A percentile compares a stretch with the other conserved stretches of the same genome.
phyloP scores from a whole-genome alignment of 1,284 basidiomycete species.

The Termitomyces sp. region DNA sequence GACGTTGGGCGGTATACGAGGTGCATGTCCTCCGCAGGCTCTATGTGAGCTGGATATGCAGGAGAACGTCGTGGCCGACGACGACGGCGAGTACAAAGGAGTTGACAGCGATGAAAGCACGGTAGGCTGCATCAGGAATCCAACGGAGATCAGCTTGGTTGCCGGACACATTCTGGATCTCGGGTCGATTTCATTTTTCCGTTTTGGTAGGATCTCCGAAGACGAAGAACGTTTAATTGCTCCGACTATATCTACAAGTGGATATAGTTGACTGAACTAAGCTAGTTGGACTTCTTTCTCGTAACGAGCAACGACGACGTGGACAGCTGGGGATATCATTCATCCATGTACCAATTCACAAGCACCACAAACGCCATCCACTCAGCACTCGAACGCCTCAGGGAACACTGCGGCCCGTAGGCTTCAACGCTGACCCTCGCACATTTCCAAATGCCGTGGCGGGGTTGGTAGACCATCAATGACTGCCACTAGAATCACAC shows the following conservation, averaged over 20 bases:
- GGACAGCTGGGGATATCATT: no score
- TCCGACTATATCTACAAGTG: neutral
- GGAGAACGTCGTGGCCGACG: neutral
- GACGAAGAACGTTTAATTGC: conserved; percentile 1
- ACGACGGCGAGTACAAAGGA: conserved; percentile 9
- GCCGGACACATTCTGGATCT: neutral
- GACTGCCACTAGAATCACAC: neutral
- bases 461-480: neutral
- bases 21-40: conserved; percentile 11
- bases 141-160: conserved; percentile 4
- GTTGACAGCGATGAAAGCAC: conserved; percentile 8
- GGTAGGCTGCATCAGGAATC: conserved; percentile 3
- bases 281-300: neutral
- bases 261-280: neutral
- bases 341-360: neutral
- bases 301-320: neutral
- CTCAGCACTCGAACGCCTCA: no score
- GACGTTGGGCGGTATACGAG: conserved; percentile 9
- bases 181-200: conserved; percentile 7
- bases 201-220: neutral
- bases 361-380: neutral
- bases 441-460: neutral
- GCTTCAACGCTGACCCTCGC: no score
- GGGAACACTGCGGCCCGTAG: no score
- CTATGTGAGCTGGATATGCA: neutral